phyloP scores from a whole-genome alignment of 441 rosid species.

The Syzygium syzygioides region DNA sequence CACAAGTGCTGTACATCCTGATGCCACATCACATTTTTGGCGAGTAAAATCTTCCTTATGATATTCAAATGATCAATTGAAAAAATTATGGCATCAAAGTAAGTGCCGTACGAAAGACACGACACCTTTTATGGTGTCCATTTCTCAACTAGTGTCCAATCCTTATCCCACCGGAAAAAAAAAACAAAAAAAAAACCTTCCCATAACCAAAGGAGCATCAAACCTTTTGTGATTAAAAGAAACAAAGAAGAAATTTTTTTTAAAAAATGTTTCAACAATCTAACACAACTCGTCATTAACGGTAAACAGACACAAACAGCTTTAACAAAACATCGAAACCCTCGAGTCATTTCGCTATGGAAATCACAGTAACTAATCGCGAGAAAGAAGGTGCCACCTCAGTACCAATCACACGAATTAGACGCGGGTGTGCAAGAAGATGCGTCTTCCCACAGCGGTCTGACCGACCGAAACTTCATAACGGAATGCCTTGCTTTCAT shows the following conservation, averaged over 20 bases:
- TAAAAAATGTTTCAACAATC: neutral
- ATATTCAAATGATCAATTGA: accelerated
- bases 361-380: neutral
- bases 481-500: neutral
- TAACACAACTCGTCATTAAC: neutral
- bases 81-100: neutral
- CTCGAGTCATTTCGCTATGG: neutral
- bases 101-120: neutral
- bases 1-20: neutral
- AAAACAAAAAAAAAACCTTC: neutral
- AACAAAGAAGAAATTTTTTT: neutral
- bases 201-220: neutral
- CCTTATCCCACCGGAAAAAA: neutral
- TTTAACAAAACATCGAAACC: neutral
- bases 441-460: no score
- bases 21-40: neutral
- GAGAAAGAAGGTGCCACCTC: no score
- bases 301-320: neutral
- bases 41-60: neutral
- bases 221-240: neutral
- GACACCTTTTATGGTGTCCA: neutral
- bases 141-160: neutral
- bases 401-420: no score
- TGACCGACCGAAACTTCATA: neutral
- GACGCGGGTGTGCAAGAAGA: no score